Base-by-base conservation (phyloP, 2,329 filamentous ascomycete genomes). In the Clathrospora elynae region DNA sequence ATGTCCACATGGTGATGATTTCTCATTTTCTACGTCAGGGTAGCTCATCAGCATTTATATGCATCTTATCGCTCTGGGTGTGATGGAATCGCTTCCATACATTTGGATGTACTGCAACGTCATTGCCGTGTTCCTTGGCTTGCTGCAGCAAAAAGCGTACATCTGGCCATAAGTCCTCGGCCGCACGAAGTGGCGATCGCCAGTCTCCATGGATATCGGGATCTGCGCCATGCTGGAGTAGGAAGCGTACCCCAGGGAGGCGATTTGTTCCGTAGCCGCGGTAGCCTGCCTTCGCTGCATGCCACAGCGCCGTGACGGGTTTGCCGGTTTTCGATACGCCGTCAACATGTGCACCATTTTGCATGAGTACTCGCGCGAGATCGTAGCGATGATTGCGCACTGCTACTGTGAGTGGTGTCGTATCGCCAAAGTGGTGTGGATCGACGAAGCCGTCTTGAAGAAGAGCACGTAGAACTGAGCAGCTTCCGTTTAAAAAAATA, bases 201-300 rank as follows among this genome's bases (percentile, higher is more conserved):
- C 34, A 22, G 16, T 36, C 34, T 13, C 23, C 34, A 7, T 25
- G 14, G 13, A 36, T 24, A 19, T 17, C 17, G 18, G 38, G 30
- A n/a, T 37, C 28, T 5, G 40, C 40, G 9, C 40, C 40, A 23
- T 43, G 4, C 32, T 28, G 11, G 3, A 43, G 4, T 6, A 43
- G 28, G 8, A 43, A 43, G 12, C 13, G 22, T 9, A 43, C 17
- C 9, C 34, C 34, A 13, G 26, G 26, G 12, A 16, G 26, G n/a
- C 5, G 12, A 3, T 16, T 10, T 4, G 3, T 8, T 16, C 26
- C 13, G n/a, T 10, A 2, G 26, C 20, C 26, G 4, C 10, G 12
- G n/a, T 26, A 28, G 4, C 20, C 40, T 18, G 16, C 17, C 19
- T 10, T 26, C 20, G 40, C 34, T 28, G 28, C 22, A 22, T 23